Conservation (phyloP, 139 green algal species). For the Chlorella sorokiniana region DNA sequence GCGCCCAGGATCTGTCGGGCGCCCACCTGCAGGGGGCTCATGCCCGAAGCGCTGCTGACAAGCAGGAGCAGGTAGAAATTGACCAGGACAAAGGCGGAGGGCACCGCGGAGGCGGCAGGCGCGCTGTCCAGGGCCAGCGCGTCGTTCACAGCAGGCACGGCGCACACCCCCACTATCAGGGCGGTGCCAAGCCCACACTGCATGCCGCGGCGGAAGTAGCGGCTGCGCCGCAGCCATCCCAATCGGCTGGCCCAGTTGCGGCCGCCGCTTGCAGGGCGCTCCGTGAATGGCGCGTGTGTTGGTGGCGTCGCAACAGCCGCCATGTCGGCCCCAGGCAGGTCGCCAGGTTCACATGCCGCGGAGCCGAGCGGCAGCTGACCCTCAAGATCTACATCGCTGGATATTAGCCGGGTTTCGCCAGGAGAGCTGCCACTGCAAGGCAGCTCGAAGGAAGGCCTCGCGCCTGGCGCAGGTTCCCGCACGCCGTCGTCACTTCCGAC, state of each 20-base stretch:
- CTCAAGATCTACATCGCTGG: too few species aligned
- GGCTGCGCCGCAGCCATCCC: neutral
- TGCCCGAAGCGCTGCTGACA: neutral
- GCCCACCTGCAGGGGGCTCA: neutral
- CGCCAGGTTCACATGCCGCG: too few species aligned
- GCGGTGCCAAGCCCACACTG: neutral
- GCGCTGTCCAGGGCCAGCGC: neutral
- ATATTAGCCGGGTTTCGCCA: too few species aligned
- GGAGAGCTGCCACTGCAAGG: too few species aligned
- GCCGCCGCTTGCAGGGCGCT: too few species aligned
- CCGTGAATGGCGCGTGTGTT: too few species aligned
- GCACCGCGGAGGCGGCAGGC: neutral
- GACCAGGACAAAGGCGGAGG: neutral
- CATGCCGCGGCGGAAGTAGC: constrained; percentile 10
- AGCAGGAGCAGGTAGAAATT: constrained; percentile 25
- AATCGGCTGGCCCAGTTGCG: neutral
- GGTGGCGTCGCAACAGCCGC: neutral
- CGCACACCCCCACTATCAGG: neutral
- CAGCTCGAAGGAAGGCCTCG: too few species aligned
- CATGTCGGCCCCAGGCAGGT: too few species aligned
- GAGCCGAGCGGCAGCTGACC: too few species aligned
- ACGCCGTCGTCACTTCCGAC: too few species aligned
- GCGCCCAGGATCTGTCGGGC: neutral
- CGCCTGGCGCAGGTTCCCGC: too few species aligned
- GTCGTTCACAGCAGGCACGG: neutral